Percentiles rank a stretch among this genome's conserved stretches.
phyloP scores from a whole-genome alignment of 495 filamentous ascomycete species.

The Aspergillus incahuasiensis region DNA sequence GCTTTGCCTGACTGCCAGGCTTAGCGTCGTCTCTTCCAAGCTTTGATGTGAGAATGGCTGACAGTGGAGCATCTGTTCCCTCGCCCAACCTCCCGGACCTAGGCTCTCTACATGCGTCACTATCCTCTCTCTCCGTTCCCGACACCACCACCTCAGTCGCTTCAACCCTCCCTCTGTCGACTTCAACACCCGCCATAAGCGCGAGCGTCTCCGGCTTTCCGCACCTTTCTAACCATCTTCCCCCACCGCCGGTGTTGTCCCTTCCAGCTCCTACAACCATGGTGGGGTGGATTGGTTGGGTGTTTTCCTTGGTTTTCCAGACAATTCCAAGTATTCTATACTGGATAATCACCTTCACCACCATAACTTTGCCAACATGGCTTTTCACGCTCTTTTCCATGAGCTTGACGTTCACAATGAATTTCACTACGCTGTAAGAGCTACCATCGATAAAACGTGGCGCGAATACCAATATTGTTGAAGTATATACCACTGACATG shows the following conservation, averaged over 20 bases:
- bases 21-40: constrained; percentile 13
- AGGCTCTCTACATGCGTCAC: constrained; percentile 10
- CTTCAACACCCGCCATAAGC: constrained; percentile 21
- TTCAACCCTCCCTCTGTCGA: constrained; percentile 9
- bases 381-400: constrained; percentile 94
- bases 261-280: constrained; percentile 36
- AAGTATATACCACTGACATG: constrained; percentile 1
- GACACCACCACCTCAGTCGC: constrained; percentile 10
- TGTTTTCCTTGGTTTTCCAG: constrained; percentile 40
- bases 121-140: background rate
- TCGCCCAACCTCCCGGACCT: constrained; percentile 9
- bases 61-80: constrained; percentile 12
- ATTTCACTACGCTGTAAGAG: constrained; percentile 85
- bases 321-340: constrained; percentile 70
- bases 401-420: constrained; percentile 95
- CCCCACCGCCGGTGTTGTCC: constrained; percentile 25
- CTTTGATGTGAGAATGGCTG: constrained; percentile 16
- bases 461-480: too few relatives aligned
- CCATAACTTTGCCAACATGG: constrained; percentile 83
- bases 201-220: constrained; percentile 19
- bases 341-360: constrained; percentile 77
- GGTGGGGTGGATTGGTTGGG: constrained; percentile 42
- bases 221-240: constrained; percentile 21
- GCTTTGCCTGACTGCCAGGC: background rate
- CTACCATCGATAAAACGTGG: background rate